Conservation (phyloP, 345 rosid species). For the Physaria fendleri region DNA sequence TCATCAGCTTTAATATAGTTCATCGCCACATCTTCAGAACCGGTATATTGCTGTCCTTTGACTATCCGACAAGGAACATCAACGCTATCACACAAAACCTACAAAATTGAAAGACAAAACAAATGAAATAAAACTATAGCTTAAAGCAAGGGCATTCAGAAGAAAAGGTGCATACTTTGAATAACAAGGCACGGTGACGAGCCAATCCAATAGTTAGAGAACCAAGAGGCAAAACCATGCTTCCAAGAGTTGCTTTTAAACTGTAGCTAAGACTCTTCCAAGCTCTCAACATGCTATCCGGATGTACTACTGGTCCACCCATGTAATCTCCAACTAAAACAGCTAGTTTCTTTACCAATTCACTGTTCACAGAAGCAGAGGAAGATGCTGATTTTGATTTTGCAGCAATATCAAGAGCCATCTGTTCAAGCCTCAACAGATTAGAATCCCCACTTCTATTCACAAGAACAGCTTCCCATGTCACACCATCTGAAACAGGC, state of each 20-base stretch:
- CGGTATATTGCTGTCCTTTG: conserved; percentile 83
- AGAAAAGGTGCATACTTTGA: conserved; percentile 52
- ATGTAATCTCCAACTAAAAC: conserved; percentile 71
- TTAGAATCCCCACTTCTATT: conserved; percentile 76
- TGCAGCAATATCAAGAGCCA: conserved; percentile 52
- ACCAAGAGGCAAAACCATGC: conserved; percentile 96
- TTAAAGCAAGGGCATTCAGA: background rate
- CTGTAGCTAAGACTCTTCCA: conserved; percentile 71
- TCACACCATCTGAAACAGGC: conserved; percentile 46
- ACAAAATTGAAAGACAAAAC: background rate
- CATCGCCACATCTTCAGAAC: conserved; percentile 85
- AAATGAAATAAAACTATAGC: background rate
- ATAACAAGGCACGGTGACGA: conserved; percentile 91
- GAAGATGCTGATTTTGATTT: conserved; percentile 47
- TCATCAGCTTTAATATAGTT: conserved; percentile 82
- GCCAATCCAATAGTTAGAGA: conserved; percentile 87
- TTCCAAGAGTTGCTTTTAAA: conserved; percentile 74
- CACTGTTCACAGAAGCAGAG: conserved; percentile 28
- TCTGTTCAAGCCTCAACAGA: conserved; percentile 64
- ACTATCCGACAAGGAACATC: conserved; percentile 89
- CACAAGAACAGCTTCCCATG: conserved; percentile 90
- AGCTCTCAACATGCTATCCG: conserved; percentile 59
- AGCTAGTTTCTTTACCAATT: conserved; percentile 61
- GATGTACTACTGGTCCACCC: conserved; percentile 89
- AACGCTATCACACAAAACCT: conserved; percentile 85